Base-by-base conservation (phyloP, 116 monocot species). In the Phalaenopsis hybrid region DNA sequence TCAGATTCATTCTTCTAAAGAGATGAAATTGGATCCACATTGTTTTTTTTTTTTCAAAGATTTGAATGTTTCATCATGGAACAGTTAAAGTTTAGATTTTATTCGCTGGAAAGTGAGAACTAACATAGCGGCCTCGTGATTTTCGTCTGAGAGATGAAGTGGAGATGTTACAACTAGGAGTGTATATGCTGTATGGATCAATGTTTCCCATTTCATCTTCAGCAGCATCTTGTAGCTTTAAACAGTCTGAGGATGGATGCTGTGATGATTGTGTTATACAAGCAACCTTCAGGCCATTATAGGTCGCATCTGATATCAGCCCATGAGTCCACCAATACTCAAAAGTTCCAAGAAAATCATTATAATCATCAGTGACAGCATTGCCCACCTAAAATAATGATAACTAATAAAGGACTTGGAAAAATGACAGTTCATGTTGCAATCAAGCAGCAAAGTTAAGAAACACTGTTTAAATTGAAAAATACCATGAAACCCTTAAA, bases 131-230 rank as follows among this genome's bases (percentile, higher is more conserved):
- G 11, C 92, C 95, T 51, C 85, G 89, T 41, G 83, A 78, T 20
- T 55, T 78, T 16, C 5, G 78, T 13, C 28, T 78, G 6, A 55
- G 78, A 34, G 55, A 78, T 44, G 87, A 37, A 25, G 45, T 13
- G 13, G 86, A 86, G 43, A 28, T 65, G 78, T 86, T 92, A 70
- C 70, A 70, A 70, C 34, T 77, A 1, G 49, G 82, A 17, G 95
- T 93, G 57, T 93, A 93, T 59, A 99, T 90, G 80, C 95, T 99
- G 76, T 99, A 99, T 12, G 92, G 88, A 80, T 99, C 99, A 13
- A 99, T 99, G 51, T 93, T 86, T 21, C 95, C 99, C 75, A 86
- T 78, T 75, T 95, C 99, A 4, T 76, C 68, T 5, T 12, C 81
- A 6, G 95, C 91, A 4, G 80, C 13, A 43, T 91, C 77, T 21